Conservation (phyloP, 2,329 filamentous ascomycete species). For the Arthrobotrys sphaeroides region DNA sequence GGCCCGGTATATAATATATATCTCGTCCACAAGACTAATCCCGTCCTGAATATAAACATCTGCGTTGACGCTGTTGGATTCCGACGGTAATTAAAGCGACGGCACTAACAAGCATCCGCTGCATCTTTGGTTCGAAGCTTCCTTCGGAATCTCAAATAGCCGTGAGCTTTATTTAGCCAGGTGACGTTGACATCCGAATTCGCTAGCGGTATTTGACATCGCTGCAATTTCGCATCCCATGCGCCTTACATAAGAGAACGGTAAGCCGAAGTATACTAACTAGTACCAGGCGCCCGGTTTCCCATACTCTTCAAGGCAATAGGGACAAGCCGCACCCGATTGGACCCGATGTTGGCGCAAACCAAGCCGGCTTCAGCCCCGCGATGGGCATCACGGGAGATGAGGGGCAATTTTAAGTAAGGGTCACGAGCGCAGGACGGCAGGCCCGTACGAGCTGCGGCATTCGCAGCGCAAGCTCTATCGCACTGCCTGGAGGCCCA, state of each 20-base stretch:
- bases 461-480: conserved; percentile 16
- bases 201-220: conserved; percentile 12
- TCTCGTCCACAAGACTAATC: too few species aligned
- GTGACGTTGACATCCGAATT: conserved; percentile 4
- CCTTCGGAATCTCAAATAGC: conserved; percentile 10
- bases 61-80: conserved; percentile 22
- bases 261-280: conserved; percentile 31
- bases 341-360: conserved; percentile 40
- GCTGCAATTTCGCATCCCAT: conserved; percentile 28
- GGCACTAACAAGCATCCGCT: too few species aligned
- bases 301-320: background rate
- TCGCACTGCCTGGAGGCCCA: background rate
- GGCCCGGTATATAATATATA: too few species aligned
- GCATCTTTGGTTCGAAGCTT: background rate
- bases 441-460: conserved; percentile 38
- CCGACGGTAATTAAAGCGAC: background rate
- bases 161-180: conserved; percentile 20
- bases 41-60: background rate
- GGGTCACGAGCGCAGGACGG: conserved; percentile 42
- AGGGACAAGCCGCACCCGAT: conserved; percentile 32
- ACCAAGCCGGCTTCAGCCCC: conserved; percentile 25
- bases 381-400: conserved; percentile 32
- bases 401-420: conserved; percentile 44
- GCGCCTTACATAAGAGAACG: conserved; percentile 36
- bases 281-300: conserved; percentile 22